Evolutionary conservation across 768 basidiomycete genomes (phyloP).

Genomic region (Cytidiella melzeri): DNA sequence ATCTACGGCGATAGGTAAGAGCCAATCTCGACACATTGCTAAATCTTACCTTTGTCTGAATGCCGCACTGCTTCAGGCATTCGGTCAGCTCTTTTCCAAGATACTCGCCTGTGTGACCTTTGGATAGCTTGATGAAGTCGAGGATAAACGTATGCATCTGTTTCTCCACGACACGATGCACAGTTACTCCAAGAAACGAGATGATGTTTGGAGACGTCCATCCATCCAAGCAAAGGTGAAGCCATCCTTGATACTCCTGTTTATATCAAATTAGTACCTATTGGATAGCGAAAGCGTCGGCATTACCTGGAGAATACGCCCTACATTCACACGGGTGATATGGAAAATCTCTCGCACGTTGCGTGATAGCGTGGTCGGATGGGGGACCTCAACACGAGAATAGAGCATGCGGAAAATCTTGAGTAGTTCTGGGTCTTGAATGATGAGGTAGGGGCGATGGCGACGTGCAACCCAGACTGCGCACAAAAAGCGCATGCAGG

Average conservation of each 20-base stretch:
- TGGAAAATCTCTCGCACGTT: constrained; percentile 1
- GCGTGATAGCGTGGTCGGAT: not conserved
- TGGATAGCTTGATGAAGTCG: not conserved
- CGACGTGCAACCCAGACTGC: not conserved
- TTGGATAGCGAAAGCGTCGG: not conserved
- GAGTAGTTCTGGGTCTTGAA: constrained; percentile 5
- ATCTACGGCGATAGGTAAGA: constrained; percentile 4
- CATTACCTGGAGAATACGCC: not conserved
- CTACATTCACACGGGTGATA: not conserved
- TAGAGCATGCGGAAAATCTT: constrained; percentile 5
- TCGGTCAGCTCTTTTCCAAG: not conserved
- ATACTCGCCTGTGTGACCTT: constrained; percentile 3
- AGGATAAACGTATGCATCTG: not conserved
- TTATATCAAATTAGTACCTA: not conserved
- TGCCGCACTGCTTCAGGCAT: constrained; percentile 6
- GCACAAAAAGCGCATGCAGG: not conserved
- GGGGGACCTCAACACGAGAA: constrained; percentile 1
- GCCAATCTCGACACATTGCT: not conserved
- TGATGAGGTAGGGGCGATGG: constrained; percentile 6
- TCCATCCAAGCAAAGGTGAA: too few species aligned
- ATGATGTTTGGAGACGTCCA: too few species aligned
- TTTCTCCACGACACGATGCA: not conserved
- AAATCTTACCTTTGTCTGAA: constrained; percentile 6
- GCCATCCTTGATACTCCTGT: not conserved
- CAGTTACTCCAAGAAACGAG: not conserved